phyloP scores from a whole-genome alignment of 768 basidiomycete species.

The Hericium coralloides region DNA sequence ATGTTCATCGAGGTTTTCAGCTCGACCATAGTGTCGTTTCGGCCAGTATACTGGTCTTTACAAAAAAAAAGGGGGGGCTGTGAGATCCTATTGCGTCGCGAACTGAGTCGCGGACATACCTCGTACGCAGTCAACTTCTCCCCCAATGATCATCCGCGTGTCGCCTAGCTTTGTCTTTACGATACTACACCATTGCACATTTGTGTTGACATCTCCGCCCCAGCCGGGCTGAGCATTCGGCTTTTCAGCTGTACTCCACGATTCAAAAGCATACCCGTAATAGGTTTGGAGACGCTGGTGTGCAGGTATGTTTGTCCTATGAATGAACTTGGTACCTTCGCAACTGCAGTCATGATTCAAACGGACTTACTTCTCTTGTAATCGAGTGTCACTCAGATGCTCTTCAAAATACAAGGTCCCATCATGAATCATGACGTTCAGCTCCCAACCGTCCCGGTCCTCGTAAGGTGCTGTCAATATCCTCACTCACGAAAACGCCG shows the following conservation, averaged over 20 bases:
- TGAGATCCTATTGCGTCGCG: neutral
- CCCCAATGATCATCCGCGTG: slow-evolving; percentile 68
- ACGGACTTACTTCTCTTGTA: slow-evolving; percentile 53
- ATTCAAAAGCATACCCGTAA: slow-evolving; percentile 86
- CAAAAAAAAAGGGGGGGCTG: neutral
- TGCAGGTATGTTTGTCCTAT: slow-evolving; percentile 58
- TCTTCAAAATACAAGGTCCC: slow-evolving; percentile 73
- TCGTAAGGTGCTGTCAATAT: slow-evolving; percentile 81
- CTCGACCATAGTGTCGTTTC: slow-evolving; percentile 68
- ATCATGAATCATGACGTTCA: slow-evolving; percentile 73
- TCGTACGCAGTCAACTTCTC: slow-evolving; percentile 86
- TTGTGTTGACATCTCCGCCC: slow-evolving; percentile 80
- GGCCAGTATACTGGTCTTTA: slow-evolving; percentile 50
- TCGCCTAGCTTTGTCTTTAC: slow-evolving; percentile 78
- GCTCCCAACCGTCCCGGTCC: slow-evolving; percentile 65
- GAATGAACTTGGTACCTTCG: neutral
- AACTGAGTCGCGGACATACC: slow-evolving; percentile 33
- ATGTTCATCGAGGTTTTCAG: slow-evolving; percentile 80
- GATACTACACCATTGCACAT: slow-evolving; percentile 85
- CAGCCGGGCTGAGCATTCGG: slow-evolving; percentile 36
- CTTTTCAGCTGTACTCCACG: slow-evolving; percentile 58
- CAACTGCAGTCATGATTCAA: neutral
- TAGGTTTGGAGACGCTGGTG: slow-evolving; percentile 60
- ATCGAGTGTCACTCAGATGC: slow-evolving; percentile 46
- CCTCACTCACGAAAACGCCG: slow-evolving; percentile 37